phyloP scores from a whole-genome alignment of 73 alveolate genomes.

The Paramecium biaurelia region DNA sequence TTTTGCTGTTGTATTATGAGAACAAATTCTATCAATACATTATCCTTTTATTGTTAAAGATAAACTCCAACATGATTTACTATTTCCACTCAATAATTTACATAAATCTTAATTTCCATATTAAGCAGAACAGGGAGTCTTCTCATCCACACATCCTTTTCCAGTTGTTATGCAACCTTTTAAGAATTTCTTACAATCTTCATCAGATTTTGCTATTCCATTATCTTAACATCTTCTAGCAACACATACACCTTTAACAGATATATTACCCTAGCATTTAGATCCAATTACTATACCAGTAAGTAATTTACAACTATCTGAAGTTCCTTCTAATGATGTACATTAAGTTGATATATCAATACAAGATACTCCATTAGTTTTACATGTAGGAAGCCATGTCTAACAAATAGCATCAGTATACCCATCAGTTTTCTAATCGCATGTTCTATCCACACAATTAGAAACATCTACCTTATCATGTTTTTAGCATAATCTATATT shows the following conservation, averaged over 20 bases:
- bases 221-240: neutral
- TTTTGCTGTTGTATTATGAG: neutral
- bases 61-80: neutral
- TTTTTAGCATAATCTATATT: neutral
- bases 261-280: neutral
- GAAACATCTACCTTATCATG: neutral
- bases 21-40: neutral
- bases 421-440: neutral
- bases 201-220: slow-evolving; percentile 31
- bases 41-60: neutral
- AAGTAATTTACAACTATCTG: neutral
- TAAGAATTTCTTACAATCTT: neutral
- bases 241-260: neutral
- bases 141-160: neutral
- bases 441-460: neutral
- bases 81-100: neutral
- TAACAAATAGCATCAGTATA: neutral
- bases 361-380: neutral
- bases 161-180: neutral
- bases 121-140: neutral
- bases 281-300: neutral
- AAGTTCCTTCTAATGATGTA: neutral
- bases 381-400: slow-evolving; percentile 7
- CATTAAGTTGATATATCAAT: neutral
- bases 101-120: neutral